phyloP scores from a whole-genome alignment of 1,284 basidiomycete species.

The Cystobasidium pallidum region DNA sequence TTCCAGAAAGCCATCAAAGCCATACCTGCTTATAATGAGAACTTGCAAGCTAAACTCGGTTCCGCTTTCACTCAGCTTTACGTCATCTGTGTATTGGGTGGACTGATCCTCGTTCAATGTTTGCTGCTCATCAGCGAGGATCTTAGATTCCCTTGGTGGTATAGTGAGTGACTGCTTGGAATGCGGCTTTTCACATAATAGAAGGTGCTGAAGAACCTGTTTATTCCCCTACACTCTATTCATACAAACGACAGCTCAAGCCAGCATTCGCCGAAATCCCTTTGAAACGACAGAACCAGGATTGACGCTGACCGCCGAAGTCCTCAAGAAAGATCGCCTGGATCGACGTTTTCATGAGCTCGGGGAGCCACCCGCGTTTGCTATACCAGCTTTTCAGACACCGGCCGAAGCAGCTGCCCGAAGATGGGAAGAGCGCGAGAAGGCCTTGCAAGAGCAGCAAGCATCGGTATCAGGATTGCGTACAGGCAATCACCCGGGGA shows the following conservation, averaged over 20 bases:
- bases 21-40: slow-evolving; percentile 25
- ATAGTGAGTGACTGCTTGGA: neutral
- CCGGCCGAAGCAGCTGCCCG: neutral
- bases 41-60: slow-evolving; percentile 21
- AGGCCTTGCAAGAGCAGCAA: neutral
- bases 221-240: neutral
- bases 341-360: slow-evolving; percentile 1
- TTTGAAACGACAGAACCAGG: slow-evolving; percentile 14
- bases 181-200: neutral
- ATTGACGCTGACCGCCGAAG: neutral
- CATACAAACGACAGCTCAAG: neutral
- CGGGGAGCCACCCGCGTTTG: too few relatives aligned
- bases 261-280: slow-evolving; percentile 7
- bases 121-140: slow-evolving; percentile 28
- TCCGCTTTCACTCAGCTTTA: slow-evolving; percentile 35
- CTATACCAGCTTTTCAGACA: neutral
- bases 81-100: slow-evolving; percentile 24
- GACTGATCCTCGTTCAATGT: slow-evolving; percentile 12
- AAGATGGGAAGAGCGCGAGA: neutral
- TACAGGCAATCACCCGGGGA: neutral
- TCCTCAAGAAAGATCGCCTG: neutral
- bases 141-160: slow-evolving; percentile 41
- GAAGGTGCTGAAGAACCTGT: neutral
- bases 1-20: slow-evolving; percentile 30
- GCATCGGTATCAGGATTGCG: neutral